Conservation (phyloP, 164 flowering plant species). For the Platanus orientalis region DNA sequence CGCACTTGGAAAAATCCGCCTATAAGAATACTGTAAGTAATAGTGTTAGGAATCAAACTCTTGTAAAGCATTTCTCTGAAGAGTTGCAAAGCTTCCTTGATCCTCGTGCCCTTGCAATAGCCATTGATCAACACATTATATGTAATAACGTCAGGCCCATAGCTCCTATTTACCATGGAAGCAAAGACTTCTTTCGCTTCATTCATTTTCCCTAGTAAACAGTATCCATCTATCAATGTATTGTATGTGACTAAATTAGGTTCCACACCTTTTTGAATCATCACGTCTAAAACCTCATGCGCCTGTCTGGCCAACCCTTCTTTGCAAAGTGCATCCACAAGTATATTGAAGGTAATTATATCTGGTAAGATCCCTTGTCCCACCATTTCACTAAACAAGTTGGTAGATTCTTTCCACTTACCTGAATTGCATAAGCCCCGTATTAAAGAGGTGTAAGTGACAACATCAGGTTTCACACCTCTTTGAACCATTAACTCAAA, state of each 20-base stretch:
- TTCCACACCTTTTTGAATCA: slow-evolving; percentile 2
- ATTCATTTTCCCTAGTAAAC: too few relatives aligned
- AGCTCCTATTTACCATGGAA: neutral
- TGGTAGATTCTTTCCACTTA: too few relatives aligned
- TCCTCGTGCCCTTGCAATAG: neutral
- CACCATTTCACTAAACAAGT: too few relatives aligned
- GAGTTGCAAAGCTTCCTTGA: slow-evolving; percentile 3
- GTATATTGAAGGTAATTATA: too few relatives aligned
- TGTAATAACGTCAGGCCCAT: neutral
- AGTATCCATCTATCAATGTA: too few relatives aligned
- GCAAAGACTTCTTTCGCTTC: neutral
- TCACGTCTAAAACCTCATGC: too few relatives aligned
- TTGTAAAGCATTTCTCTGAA: slow-evolving; percentile 1
- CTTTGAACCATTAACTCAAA: neutral
- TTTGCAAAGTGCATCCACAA: too few relatives aligned
- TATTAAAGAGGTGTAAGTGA: too few relatives aligned
- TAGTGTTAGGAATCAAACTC: neutral
- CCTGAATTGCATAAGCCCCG: too few relatives aligned
- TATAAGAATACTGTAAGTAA: slow-evolving; percentile 6
- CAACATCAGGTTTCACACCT: slow-evolving; percentile 5
- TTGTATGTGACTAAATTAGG: too few relatives aligned
- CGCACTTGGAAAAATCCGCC: neutral
- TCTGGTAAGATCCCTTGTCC: too few relatives aligned
- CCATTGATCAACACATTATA: slow-evolving; percentile 15
- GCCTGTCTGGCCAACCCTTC: too few relatives aligned